Evolutionary conservation across 176 grass and related monocot species (phyloP).

Genomic region (Paspalum vaginatum): DNA sequence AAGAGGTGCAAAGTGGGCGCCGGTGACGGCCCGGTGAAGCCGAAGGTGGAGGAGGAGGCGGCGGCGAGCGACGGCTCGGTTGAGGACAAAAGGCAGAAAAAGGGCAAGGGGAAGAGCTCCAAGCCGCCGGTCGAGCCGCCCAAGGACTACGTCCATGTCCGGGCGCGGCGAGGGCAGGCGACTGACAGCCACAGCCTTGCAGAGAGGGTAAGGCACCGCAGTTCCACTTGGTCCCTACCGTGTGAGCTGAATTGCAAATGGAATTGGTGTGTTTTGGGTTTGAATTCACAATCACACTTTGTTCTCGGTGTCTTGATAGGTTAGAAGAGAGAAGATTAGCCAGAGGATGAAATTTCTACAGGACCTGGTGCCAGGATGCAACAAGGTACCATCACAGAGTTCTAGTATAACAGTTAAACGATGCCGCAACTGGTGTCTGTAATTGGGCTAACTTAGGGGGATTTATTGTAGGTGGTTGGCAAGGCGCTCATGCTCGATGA

Average conservation of each 20-base stretch:
- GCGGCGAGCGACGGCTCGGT: constrained; percentile 37
- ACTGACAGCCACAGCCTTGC: constrained; percentile 97
- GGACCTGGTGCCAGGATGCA: constrained; percentile 89
- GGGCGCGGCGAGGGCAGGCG: constrained; percentile 88
- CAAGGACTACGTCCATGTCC: constrained; percentile 92
- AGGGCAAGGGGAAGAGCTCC: constrained; percentile 58
- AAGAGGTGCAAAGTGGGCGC: constrained; percentile 57
- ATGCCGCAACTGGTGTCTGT: not conserved
- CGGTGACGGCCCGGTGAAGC: constrained; percentile 28
- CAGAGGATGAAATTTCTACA: constrained; percentile 87
- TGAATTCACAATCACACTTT: not conserved
- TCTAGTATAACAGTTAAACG: not conserved
- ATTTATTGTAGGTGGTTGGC: constrained; percentile 59
- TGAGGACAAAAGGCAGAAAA: constrained; percentile 48
- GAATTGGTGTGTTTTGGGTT: not conserved
- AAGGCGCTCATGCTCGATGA: constrained; percentile 93
- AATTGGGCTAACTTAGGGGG: constrained; percentile 25
- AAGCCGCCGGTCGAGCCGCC: constrained; percentile 60
- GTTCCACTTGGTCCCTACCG: not conserved
- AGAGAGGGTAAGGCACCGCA: constrained; percentile 65
- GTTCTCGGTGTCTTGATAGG: constrained; percentile 45
- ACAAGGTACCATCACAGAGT: constrained; percentile 58
- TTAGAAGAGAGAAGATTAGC: constrained; percentile 94
- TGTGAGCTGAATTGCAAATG: not conserved
- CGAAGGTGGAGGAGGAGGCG: constrained; percentile 54